Percentiles rank a stretch among this genome's conserved stretches.
Conservation (phyloP, 2,329 filamentous ascomycete genomes). For the Biscogniauxia sp. region DNA sequence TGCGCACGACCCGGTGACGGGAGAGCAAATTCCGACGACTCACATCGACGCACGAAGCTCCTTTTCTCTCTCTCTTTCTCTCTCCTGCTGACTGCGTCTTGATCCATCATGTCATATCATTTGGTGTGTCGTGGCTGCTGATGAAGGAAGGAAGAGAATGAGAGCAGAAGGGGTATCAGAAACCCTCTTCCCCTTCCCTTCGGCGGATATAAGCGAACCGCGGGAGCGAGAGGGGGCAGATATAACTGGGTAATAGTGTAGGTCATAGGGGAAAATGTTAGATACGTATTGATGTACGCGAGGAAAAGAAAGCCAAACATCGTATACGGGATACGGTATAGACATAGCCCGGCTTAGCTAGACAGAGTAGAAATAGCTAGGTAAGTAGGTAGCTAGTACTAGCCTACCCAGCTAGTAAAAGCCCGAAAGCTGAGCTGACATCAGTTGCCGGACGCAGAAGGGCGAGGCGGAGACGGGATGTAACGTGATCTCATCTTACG, state of each 20-base stretch:
- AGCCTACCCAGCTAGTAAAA: background rate
- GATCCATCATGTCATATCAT: background rate
- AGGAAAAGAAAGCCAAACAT: too few relatives aligned
- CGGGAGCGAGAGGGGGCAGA: too few relatives aligned
- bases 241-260: too few relatives aligned
- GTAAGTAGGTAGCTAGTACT: background rate
- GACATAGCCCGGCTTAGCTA: too few relatives aligned
- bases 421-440: background rate
- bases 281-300: too few relatives aligned
- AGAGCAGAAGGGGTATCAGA: background rate
- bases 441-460: background rate
- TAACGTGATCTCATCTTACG: background rate
- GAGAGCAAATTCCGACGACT: background rate
- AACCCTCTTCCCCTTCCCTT: background rate
- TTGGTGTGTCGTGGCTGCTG: background rate
- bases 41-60: background rate
- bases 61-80: too few relatives aligned
- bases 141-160: background rate
- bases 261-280: too few relatives aligned
- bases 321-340: too few relatives aligned
- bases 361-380: too few relatives aligned
- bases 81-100: background rate
- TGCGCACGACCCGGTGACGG: background rate
- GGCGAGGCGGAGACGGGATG: background rate
- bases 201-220: background rate